Conservation (phyloP, 805 yeast species). For the Candida glaebosa region DNA sequence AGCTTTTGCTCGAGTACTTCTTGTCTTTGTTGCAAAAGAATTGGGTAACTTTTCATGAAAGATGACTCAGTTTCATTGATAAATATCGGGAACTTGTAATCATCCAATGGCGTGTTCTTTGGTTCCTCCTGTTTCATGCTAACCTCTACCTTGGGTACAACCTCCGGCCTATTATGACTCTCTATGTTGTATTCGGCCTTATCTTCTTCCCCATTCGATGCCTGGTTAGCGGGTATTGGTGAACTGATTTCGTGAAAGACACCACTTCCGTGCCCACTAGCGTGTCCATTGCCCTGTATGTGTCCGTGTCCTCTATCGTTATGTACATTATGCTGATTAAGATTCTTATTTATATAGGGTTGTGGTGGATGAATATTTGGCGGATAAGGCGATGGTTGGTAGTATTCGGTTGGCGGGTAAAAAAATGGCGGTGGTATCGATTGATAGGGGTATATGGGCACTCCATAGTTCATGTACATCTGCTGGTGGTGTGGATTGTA, state of each 20-base stretch:
- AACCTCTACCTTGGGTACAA: not conserved
- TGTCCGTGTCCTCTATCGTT: not conserved
- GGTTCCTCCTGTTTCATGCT: not conserved
- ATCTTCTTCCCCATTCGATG: not conserved
- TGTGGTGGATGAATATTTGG: slow-evolving; percentile 2
- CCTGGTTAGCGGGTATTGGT: too few species aligned
- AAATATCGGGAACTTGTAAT: slow-evolving; percentile 10
- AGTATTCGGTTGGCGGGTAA: slow-evolving; percentile 2
- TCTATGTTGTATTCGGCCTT: not conserved
- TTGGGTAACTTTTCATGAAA: slow-evolving; percentile 8
- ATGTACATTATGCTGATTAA: slow-evolving; percentile 1
- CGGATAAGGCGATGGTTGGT: not conserved
- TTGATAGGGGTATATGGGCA: slow-evolving; percentile 8
- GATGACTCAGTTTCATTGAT: slow-evolving; percentile 8
- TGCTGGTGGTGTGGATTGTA: slow-evolving; percentile 11
- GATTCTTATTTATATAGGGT: not conserved
- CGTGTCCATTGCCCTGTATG: too few species aligned
- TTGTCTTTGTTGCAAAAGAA: slow-evolving; percentile 5
- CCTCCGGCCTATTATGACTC: not conserved
- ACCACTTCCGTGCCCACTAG: too few species aligned
- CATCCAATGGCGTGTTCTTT: slow-evolving; percentile 1
- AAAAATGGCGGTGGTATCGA: slow-evolving; percentile 4
- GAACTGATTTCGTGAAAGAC: too few species aligned
- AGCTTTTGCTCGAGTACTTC: slow-evolving; percentile 5
- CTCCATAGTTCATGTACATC: slow-evolving; percentile 15